Conservation (phyloP, 2,329 filamentous ascomycete genomes). For the Colletotrichum abscissum region DNA sequence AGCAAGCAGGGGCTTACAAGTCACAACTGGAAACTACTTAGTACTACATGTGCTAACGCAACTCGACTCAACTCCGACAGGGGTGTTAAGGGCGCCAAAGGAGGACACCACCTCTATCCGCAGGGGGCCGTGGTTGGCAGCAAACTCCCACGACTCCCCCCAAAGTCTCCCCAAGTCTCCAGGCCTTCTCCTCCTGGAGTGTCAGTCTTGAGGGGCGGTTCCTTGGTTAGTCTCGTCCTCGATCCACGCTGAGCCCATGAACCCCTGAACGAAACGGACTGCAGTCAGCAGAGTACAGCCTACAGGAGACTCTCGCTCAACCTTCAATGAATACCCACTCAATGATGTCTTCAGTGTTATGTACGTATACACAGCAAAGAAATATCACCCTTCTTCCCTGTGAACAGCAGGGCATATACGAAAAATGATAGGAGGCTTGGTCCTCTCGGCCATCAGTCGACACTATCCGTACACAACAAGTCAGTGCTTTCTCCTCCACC, state of each 20-base stretch:
- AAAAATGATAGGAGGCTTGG: conserved; percentile 6
- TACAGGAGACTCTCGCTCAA: neutral
- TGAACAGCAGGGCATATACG: neutral
- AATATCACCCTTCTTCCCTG: neutral
- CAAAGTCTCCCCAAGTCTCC: neutral
- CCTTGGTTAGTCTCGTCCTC: neutral
- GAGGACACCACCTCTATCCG: neutral
- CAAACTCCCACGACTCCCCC: neutral
- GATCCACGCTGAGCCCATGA: conserved; percentile 5
- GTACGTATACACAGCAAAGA: too few species aligned
- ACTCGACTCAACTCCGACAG: conserved; percentile 20
- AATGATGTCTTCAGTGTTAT: neutral
- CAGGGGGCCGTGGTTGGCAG: conserved; percentile 11
- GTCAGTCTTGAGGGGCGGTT: neutral
- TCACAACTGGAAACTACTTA: neutral
- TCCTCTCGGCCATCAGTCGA: conserved; percentile 12
- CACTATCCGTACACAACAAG: neutral
- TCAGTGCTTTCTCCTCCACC: neutral
- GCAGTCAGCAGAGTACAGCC: neutral
- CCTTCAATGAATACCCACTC: neutral
- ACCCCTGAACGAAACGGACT: neutral
- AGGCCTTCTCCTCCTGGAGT: neutral
- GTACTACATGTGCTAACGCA: neutral
- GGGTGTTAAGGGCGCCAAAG: conserved; percentile 2
- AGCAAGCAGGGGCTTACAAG: conserved; percentile 17